Evolutionary conservation across 352 stramenopile species (phyloP).

Genomic region (Stephanocyclus meneghinianus): DNA sequence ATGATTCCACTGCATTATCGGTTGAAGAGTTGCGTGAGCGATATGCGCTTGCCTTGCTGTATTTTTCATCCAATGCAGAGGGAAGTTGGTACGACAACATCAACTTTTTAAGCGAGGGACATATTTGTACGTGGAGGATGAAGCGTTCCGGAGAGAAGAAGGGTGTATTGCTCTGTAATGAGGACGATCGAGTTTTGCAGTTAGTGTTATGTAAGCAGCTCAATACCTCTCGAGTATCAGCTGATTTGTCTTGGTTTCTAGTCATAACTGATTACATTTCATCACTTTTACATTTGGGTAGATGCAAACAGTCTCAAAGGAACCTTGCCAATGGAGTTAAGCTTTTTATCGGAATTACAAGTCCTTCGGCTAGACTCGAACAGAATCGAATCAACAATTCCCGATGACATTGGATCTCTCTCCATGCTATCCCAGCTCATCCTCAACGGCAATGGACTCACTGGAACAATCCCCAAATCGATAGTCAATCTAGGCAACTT

Average conservation of each 20-base stretch:
- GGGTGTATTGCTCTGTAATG: conserved; percentile 1
- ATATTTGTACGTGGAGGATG: conserved; percentile 17
- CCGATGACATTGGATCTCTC: not conserved
- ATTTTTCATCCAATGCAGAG: conserved; percentile 3
- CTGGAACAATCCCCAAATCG: not conserved
- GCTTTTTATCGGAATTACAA: not conserved
- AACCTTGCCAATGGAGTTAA: conserved; percentile 2
- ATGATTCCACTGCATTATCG: not conserved
- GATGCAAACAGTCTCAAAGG: conserved; percentile 3
- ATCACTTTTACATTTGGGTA: not conserved
- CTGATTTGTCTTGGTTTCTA: not conserved
- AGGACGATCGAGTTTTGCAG: conserved; percentile 3
- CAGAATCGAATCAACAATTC: not conserved
- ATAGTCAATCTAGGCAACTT: not conserved
- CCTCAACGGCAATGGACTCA: conserved; percentile 3
- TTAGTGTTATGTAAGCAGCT: conserved; percentile 1
- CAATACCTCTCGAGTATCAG: not conserved
- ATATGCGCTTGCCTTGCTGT: conserved; percentile 9
- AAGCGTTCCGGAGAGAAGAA: conserved; percentile 15
- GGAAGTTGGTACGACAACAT: conserved; percentile 8
- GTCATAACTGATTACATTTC: too few relatives aligned
- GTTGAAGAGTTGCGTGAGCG: conserved; percentile 1
- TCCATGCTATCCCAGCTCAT: conserved; percentile 5
- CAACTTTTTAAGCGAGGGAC: conserved; percentile 1
- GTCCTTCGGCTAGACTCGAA: conserved; percentile 4